Evolutionary conservation across 169 alveolate species (phyloP).

Genomic region (Plasmodium coatneyi): DNA sequence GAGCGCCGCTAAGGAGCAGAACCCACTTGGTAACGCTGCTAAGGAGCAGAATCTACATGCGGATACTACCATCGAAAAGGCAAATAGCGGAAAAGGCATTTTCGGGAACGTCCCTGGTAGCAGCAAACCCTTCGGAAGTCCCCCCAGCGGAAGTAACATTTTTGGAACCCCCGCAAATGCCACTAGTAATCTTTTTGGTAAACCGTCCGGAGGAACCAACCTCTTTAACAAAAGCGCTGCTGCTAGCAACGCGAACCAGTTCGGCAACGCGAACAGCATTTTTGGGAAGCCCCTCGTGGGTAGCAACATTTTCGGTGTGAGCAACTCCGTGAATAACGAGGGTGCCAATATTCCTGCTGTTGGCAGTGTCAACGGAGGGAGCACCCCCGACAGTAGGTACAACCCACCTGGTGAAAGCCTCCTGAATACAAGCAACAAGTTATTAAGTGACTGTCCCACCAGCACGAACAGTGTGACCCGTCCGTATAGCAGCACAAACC

Average conservation of each 20-base stretch:
- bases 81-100: not conserved
- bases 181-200: not conserved
- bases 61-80: slow-evolving; percentile 16
- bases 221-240: not conserved
- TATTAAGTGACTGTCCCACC: not conserved
- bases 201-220: not conserved
- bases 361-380: not conserved
- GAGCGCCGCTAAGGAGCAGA: not conserved
- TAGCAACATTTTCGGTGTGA: not conserved
- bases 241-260: not conserved
- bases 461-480: not conserved
- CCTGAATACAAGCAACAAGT: slow-evolving; percentile 8
- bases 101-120: not conserved
- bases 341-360: not conserved
- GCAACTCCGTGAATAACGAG: not conserved
- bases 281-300: not conserved
- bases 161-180: not conserved
- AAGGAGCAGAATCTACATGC: not conserved
- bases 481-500: not conserved
- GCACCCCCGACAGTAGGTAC: not conserved
- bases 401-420: not conserved
- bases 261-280: not conserved
- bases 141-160: not conserved
- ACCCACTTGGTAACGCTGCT: not conserved
- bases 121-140: not conserved